Conservation (phyloP, 257 asterid genomes). For the Scutellaria minor region DNA sequence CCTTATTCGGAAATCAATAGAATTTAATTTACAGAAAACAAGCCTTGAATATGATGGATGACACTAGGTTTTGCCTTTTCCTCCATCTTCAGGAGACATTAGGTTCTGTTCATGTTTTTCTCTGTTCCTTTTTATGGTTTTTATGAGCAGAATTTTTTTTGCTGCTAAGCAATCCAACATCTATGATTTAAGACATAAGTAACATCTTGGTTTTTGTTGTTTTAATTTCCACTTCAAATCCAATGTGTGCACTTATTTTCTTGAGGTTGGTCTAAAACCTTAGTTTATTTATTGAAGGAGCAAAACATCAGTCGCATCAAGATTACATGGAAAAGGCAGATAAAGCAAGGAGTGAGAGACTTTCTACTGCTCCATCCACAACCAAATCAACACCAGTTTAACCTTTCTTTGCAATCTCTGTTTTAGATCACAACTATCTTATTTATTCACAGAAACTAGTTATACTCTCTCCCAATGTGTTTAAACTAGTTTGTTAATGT, state of each 20-base stretch:
- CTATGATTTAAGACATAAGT: slow-evolving; percentile 1
- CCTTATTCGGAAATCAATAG: neutral
- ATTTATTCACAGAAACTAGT: neutral
- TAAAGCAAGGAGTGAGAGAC: slow-evolving; percentile 71
- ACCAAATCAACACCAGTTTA: slow-evolving; percentile 38
- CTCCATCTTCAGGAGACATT: neutral
- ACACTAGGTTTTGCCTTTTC: neutral
- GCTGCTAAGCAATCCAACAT: neutral
- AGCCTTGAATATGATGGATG: neutral
- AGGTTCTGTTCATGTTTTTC: neutral
- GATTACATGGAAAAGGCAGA: slow-evolving; percentile 91
- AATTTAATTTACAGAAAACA: neutral
- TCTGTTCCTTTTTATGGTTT: neutral
- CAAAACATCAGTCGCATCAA: slow-evolving; percentile 88
- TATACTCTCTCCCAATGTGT: neutral
- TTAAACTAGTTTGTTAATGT: neutral
- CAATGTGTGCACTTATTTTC: neutral
- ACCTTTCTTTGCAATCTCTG: neutral
- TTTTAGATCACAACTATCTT: slow-evolving; percentile 2
- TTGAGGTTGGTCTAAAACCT: neutral
- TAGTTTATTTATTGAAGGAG: slow-evolving; percentile 40
- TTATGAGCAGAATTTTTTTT: neutral
- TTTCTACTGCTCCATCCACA: slow-evolving; percentile 57
- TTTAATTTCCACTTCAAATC: neutral
- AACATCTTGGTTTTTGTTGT: neutral